These are phyloP conservation scores for Pythium grandisporangium DNA, from an alignment of 352 stramenopile genomes.

Conservation along the genomic window DNA sequence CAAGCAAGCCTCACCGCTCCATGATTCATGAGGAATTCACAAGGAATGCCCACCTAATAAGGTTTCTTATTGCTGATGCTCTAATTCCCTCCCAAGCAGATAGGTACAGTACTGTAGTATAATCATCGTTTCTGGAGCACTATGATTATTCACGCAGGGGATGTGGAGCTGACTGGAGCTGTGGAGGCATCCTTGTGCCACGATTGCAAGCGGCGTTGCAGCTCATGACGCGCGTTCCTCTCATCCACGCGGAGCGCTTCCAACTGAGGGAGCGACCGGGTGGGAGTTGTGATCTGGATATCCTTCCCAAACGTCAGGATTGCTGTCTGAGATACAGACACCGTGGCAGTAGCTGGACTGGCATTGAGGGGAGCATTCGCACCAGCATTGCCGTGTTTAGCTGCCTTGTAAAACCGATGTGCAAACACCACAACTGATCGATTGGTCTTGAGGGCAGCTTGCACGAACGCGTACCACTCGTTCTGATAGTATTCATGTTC, in stretches of 20 bases:
- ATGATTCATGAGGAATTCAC: too few relatives aligned
- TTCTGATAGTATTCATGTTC: conserved; percentile 60
- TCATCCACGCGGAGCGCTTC: conserved; percentile 52
- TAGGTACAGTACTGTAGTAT: too few relatives aligned
- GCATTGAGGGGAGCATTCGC: too few relatives aligned
- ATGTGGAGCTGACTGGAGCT: too few relatives aligned
- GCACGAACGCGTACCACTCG: conserved; percentile 39
- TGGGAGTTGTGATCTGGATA: conserved; percentile 48
- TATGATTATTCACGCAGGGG: too few relatives aligned
- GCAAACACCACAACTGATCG: conserved; percentile 36
- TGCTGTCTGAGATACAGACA: conserved; percentile 25
- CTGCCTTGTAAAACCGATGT: conserved; percentile 49
- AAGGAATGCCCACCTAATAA: too few relatives aligned
- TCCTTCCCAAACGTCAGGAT: conserved; percentile 61
- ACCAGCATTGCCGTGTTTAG: conserved; percentile 1
- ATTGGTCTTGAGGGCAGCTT: conserved; percentile 11
- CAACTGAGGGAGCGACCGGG: conserved; percentile 34
- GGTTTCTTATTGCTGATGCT: too few relatives aligned
- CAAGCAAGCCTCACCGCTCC: too few relatives aligned
- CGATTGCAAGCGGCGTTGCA: conserved; percentile 18
- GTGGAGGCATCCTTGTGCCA: too few relatives aligned
- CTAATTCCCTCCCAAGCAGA: too few relatives aligned
- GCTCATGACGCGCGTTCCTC: conserved; percentile 33
- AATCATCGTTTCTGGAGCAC: too few relatives aligned
- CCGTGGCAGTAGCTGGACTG: too few relatives aligned